Conservation (phyloP, 2,329 filamentous ascomycete species). For the Xylariaceae sp. region DNA sequence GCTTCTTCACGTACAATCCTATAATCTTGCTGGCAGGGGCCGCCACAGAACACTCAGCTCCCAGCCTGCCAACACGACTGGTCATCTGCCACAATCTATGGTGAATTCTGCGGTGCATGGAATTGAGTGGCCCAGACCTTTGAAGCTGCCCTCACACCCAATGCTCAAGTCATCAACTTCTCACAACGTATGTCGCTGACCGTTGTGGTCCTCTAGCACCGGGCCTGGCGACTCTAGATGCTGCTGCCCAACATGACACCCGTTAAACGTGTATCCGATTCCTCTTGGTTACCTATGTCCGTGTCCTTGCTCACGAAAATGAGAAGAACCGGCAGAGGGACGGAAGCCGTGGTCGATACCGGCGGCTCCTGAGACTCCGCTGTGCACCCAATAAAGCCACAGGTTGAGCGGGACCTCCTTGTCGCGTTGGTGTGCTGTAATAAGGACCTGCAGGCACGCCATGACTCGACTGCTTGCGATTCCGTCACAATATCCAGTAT, state of each 20-base stretch:
- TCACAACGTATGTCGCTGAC: background rate
- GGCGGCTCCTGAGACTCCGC: no score
- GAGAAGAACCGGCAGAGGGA: no score
- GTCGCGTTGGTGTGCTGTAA: no score
- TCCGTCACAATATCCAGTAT: background rate
- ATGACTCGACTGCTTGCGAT: no score
- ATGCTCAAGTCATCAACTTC: constrained; percentile 2
- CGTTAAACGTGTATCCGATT: no score
- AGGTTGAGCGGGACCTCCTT: no score
- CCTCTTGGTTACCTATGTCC: no score
- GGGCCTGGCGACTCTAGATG: background rate
- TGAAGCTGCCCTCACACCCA: constrained; percentile 2
- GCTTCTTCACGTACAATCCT: constrained; percentile 15
- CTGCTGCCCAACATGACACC: no score
- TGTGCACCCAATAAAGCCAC: no score
- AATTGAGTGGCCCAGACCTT: background rate
- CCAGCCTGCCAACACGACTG: constrained; percentile 15
- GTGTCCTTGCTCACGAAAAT: no score
- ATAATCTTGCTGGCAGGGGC: constrained; percentile 9
- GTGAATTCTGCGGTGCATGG: constrained; percentile 6
- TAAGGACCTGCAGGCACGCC: no score
- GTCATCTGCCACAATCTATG: constrained; percentile 15
- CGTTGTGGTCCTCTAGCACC: background rate
- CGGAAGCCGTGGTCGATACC: no score
- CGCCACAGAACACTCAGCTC: constrained; percentile 16